Evolutionary conservation across 805 yeast species (phyloP), one percentile per base, ranked within the genome.

Genomic region (Candida succiphila): DNA sequence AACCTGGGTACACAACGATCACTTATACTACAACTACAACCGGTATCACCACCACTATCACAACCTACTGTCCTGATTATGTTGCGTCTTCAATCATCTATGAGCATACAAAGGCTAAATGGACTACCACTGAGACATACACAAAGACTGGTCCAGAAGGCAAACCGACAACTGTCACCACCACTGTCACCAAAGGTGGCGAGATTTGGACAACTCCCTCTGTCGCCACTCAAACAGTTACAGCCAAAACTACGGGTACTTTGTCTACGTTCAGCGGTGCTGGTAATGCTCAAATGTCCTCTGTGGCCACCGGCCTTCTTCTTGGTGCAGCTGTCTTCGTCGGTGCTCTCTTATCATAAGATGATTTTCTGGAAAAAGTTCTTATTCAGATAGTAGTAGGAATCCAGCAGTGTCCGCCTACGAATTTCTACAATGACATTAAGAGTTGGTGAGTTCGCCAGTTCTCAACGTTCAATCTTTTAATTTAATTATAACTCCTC

Each of bases 101-200:
- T 18, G n/a, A 21, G 6, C 28, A 28, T 15, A 5, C 31, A 17
- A 7, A 7, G 14, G n/a, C 26, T 13, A 24, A 27, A 18, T n/a
- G 13, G 23, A 24, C 27, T 24, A 12, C 13, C 10, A 24, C 39
- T 15, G 32, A 33, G 19, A 12, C 29, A 10, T 24, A 38, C 17
- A 25, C 36, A 14, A 34, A 35, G 16, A 39, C 48, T 18, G 43
- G 45, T 41, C 18, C 27, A 21, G 21, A 47, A n/a, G 30, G 45
- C 5, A 37, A 37, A 33, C 60, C 67, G 28, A 41, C 56, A 24
- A 52, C 60, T 7, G 32, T 16, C 10, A 9, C 23, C 5, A 60
- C 66, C 17, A 52, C 57, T 25, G 50, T 53, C 51, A 60, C 70
- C 37, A 62, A 69, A 18, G 57, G 51, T 51, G 56, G 63, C 41